Percentiles rank a stretch among this genome's conserved stretches.
Conservation (phyloP, 768 basidiomycete genomes). For the Suillus brevipes region DNA sequence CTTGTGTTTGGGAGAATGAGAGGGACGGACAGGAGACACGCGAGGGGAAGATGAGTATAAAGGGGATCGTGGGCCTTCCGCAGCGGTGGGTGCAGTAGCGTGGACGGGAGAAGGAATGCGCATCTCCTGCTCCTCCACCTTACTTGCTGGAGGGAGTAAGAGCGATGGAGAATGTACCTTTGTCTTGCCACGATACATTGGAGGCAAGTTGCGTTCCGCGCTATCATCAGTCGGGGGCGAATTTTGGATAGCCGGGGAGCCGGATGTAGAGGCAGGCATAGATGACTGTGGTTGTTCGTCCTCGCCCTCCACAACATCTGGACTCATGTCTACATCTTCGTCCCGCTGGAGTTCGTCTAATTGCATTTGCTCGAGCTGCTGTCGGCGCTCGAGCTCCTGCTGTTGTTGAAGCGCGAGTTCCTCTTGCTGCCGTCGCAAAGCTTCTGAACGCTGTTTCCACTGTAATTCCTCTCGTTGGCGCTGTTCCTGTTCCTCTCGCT, state of each 20-base stretch:
- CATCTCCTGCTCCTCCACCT: conserved; percentile 4
- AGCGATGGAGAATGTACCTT: background rate
- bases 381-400: conserved; percentile 5
- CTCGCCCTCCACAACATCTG: conserved; percentile 46
- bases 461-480: conserved; percentile 5
- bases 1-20: conserved; percentile 5
- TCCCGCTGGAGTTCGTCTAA: conserved; percentile 6
- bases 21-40: background rate
- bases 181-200: conserved; percentile 4
- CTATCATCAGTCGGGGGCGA: background rate
- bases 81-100: background rate
- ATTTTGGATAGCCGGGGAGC: background rate
- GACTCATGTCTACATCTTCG: conserved; percentile 20
- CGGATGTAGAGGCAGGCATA: background rate
- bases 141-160: background rate
- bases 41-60: background rate
- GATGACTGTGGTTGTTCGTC: conserved; percentile 28
- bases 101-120: background rate
- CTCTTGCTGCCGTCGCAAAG: conserved; percentile 3
- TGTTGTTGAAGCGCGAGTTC: conserved; percentile 2
- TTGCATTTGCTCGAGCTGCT: conserved; percentile 4
- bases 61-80: background rate
- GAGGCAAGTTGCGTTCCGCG: background rate
- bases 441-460: conserved; percentile 5
- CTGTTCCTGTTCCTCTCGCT: background rate